These are phyloP conservation scores for Phytophthora hybrid DNA, from an alignment of 352 stramenopile genomes.

Conservation along the genomic window DNA sequence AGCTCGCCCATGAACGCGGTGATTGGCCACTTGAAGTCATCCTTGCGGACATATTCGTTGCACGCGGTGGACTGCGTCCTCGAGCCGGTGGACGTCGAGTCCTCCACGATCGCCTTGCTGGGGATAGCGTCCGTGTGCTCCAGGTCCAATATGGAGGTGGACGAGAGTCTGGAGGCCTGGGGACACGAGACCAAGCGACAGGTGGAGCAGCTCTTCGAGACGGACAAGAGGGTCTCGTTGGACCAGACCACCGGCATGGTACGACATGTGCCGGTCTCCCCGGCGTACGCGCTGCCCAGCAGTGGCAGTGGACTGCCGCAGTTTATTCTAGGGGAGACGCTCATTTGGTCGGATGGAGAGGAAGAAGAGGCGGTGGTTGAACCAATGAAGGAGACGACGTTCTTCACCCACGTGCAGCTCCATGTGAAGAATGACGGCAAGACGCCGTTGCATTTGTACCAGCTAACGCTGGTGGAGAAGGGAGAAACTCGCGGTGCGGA, in stretches of 20 bases:
- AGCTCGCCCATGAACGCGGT: conserved; percentile 49
- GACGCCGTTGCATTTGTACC: conserved; percentile 60
- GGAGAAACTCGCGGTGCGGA: background rate
- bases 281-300: conserved; percentile 43
- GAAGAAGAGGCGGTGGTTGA: background rate
- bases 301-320: conserved; percentile 54
- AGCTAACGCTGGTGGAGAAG: conserved; percentile 41
- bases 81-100: conserved; percentile 41
- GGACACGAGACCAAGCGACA: conserved; percentile 34
- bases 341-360: conserved; percentile 46
- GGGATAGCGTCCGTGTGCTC: conserved; percentile 53
- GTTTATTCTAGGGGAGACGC: conserved; percentile 44
- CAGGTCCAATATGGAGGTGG: conserved; percentile 49
- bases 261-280: conserved; percentile 41
- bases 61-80: conserved; percentile 55
- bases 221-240: conserved; percentile 30
- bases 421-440: conserved; percentile 51
- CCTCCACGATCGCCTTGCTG: conserved; percentile 43
- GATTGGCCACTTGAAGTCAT: conserved; percentile 40
- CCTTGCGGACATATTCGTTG: conserved; percentile 47
- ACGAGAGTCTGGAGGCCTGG: conserved; percentile 40
- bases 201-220: conserved; percentile 41
- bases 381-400: conserved; percentile 20
- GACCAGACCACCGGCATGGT: conserved; percentile 41
- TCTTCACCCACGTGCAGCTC: conserved; percentile 49